phyloP scores from a whole-genome alignment of 305 asterid genomes.

The Solanum chacoense region DNA sequence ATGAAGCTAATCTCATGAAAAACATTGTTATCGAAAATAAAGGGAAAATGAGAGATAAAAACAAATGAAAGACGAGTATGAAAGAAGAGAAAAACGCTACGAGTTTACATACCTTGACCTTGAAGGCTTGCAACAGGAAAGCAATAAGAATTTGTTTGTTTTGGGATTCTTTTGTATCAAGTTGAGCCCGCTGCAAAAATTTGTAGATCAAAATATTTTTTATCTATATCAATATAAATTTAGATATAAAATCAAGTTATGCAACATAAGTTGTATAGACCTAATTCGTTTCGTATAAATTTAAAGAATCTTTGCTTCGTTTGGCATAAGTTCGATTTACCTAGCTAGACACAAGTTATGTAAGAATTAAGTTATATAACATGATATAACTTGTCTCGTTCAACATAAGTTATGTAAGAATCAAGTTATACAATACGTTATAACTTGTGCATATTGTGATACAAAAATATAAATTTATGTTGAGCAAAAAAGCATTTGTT shows the following conservation, averaged over 20 bases:
- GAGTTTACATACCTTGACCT: not conserved
- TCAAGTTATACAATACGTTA: fast-evolving
- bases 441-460: not conserved
- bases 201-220: too few relatives aligned
- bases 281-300: not conserved
- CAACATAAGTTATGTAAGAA: not conserved
- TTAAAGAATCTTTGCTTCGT: too few relatives aligned
- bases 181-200: too few relatives aligned
- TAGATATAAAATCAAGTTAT: too few relatives aligned
- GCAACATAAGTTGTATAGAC: not conserved
- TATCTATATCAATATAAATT: too few relatives aligned
- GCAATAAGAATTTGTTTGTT: not conserved
- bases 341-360: too few relatives aligned
- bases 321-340: too few relatives aligned
- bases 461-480: too few relatives aligned
- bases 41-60: not conserved
- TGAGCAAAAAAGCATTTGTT: not conserved
- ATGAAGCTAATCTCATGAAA: not conserved
- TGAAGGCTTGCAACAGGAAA: not conserved
- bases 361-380: not conserved
- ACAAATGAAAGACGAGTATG: fast-evolving
- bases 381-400: not conserved
- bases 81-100: not conserved
- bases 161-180: not conserved
- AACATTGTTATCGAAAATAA: not conserved